phyloP scores from a whole-genome alignment of 2,329 filamentous ascomycete species.

The Aspergillus sclerotialis region DNA sequence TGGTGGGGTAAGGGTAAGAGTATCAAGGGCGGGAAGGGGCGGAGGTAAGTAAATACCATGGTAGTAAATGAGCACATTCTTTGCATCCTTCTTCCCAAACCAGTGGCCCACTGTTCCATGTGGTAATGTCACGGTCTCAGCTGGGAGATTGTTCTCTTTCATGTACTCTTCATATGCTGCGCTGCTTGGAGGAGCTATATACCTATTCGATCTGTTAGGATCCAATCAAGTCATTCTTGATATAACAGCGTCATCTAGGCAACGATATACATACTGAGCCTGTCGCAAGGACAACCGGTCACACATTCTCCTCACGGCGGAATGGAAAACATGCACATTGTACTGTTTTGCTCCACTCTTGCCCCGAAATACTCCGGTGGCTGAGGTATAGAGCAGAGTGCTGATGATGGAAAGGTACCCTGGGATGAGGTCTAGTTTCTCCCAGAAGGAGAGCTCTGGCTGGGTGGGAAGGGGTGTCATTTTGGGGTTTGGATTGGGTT shows the following conservation, averaged over 20 bases:
- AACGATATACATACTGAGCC: conserved; percentile 21
- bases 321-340: conserved; percentile 25
- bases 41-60: conserved; percentile 21
- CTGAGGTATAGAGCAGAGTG: conserved; percentile 20
- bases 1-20: no score
- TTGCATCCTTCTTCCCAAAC: conserved; percentile 33
- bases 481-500: background rate
- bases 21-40: background rate
- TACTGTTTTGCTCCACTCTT: conserved; percentile 28
- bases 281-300: conserved; percentile 20
- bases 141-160: conserved; percentile 17
- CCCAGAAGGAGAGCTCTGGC: conserved; percentile 24
- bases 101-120: conserved; percentile 29
- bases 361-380: conserved; percentile 34
- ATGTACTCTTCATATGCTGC: conserved; percentile 19
- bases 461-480: background rate
- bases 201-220: background rate
- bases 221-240: background rate
- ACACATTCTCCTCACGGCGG: conserved; percentile 22
- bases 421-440: conserved; percentile 26
- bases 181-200: conserved; percentile 15
- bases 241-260: no score
- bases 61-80: conserved; percentile 32
- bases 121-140: conserved; percentile 23
- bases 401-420: conserved; percentile 18